Conservation (phyloP, 2,329 filamentous ascomycete species). For the Xylaria sp. region DNA sequence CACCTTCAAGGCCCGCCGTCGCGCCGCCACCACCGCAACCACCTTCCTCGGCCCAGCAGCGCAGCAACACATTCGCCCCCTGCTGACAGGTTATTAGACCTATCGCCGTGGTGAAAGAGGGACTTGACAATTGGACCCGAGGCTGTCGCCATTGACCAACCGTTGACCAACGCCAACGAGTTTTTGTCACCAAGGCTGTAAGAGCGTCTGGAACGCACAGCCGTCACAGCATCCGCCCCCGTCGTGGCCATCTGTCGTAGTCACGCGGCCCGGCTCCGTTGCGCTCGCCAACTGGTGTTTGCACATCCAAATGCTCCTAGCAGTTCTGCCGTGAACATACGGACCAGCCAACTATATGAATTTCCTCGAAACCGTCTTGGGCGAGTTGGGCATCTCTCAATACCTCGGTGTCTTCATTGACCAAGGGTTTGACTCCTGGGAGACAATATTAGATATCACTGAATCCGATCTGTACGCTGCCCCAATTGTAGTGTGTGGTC, state of each 20-base stretch:
- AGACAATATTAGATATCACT: slow-evolving; percentile 84
- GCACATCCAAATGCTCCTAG: slow-evolving; percentile 35
- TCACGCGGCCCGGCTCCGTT: slow-evolving; percentile 6
- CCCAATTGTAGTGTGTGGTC: background rate
- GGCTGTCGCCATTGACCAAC: background rate
- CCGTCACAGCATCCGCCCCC: background rate
- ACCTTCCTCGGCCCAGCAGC: slow-evolving; percentile 29
- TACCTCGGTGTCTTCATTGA: slow-evolving; percentile 79
- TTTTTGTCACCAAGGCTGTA: background rate
- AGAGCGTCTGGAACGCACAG: background rate
- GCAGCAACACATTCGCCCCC: slow-evolving; percentile 25
- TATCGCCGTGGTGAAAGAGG: slow-evolving; percentile 38
- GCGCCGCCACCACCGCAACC: slow-evolving; percentile 1
- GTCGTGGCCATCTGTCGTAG: background rate
- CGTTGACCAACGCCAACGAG: slow-evolving; percentile 3
- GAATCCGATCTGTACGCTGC: slow-evolving; percentile 79
- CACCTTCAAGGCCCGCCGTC: slow-evolving; percentile 10
- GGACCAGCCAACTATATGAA: slow-evolving; percentile 62
- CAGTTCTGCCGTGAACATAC: slow-evolving; percentile 32
- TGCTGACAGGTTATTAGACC: slow-evolving; percentile 51
- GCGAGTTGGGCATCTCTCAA: slow-evolving; percentile 81
- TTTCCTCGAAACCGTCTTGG: slow-evolving; percentile 72
- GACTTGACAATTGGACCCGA: background rate
- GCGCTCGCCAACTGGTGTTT: slow-evolving; percentile 7
- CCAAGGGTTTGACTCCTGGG: slow-evolving; percentile 88